Percentiles rank a stretch among this genome's conserved stretches.
These are phyloP conservation scores for Trematosphaeria pertusa DNA, from an alignment of 2,329 filamentous ascomycete genomes.

Conservation along the genomic window DNA sequence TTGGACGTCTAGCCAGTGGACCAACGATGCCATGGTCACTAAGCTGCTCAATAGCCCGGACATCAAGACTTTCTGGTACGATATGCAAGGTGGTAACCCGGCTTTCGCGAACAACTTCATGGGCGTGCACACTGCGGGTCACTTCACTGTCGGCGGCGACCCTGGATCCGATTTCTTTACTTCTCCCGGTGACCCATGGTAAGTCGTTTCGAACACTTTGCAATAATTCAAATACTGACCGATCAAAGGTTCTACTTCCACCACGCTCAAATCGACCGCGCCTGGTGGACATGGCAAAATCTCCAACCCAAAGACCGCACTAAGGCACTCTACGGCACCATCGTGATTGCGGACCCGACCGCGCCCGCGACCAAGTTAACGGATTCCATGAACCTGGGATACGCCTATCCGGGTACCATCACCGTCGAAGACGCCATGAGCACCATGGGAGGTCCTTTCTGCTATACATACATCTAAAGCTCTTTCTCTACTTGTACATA, in stretches of 20 bases:
- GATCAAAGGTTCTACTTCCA: constrained; percentile 51
- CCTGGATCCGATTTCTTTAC: constrained; percentile 54
- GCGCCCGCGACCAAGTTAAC: constrained; percentile 55
- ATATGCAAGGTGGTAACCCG: constrained; percentile 44
- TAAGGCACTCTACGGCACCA: constrained; percentile 50
- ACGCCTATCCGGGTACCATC: constrained; percentile 40
- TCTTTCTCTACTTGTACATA: background rate
- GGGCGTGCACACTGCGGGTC: constrained; percentile 54
- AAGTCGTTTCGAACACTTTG: constrained; percentile 13
- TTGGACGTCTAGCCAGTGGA: constrained; percentile 34
- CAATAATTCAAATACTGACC: background rate
- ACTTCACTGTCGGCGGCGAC: constrained; percentile 54
- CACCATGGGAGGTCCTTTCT: constrained; percentile 55
- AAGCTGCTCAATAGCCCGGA: constrained; percentile 34
- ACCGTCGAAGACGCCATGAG: constrained; percentile 52
- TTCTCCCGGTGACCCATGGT: constrained; percentile 50
- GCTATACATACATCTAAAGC: constrained; percentile 51
- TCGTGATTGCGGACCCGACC: constrained; percentile 52
- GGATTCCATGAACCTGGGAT: constrained; percentile 50
- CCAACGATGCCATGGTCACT: constrained; percentile 34
- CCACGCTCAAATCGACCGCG: constrained; percentile 56
- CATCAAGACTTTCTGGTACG: constrained; percentile 48
- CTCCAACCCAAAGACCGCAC: constrained; percentile 47
- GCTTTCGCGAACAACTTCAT: constrained; percentile 40
- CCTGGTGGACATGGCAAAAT: constrained; percentile 60